These are phyloP conservation scores for Ophiocordyceps robertsii DNA, from an alignment of 2,329 filamentous ascomycete species.

Conservation along the genomic window DNA sequence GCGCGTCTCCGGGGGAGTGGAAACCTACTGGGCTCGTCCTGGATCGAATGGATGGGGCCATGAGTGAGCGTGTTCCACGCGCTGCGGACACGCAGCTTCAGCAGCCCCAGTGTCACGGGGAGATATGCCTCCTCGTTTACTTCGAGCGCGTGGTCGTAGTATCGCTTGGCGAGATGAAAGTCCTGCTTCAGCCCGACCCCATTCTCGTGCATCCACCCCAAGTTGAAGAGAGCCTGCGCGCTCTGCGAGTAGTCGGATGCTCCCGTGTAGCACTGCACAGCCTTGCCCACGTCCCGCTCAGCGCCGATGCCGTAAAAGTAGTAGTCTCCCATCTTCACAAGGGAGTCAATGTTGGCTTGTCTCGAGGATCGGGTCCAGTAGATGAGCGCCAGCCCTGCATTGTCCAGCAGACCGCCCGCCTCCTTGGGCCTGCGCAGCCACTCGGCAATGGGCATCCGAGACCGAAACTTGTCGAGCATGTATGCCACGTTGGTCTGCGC, in stretches of 20 bases:
- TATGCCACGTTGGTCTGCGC: conserved; percentile 85
- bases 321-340: conserved; percentile 98
- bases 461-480: conserved; percentile 63
- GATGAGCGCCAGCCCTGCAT: conserved; percentile 57
- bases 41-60: conserved; percentile 84
- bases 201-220: conserved; percentile 99
- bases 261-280: conserved; percentile 81
- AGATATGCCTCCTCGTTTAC: conserved; percentile 90
- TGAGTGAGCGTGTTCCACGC: conserved; percentile 91
- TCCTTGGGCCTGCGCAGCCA: conserved; percentile 31
- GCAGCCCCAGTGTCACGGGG: conserved; percentile 74
- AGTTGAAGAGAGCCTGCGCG: conserved; percentile 90
- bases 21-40: conserved; percentile 66
- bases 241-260: conserved; percentile 86
- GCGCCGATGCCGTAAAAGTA: conserved; percentile 76
- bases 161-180: conserved; percentile 91
- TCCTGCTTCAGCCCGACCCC: conserved; percentile 86
- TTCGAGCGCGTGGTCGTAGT: conserved; percentile 84
- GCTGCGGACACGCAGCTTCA: conserved; percentile 73
- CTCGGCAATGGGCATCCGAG: conserved; percentile 21
- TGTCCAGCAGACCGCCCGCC: conserved; percentile 28
- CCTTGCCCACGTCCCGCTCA: conserved; percentile 62
- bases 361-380: conserved; percentile 94
- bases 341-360: conserved; percentile 82
- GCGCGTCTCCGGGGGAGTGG: no score